Evolutionary conservation across 2,329 filamentous ascomycete species (phyloP).

Genomic region (Didymella keratinophila): DNA sequence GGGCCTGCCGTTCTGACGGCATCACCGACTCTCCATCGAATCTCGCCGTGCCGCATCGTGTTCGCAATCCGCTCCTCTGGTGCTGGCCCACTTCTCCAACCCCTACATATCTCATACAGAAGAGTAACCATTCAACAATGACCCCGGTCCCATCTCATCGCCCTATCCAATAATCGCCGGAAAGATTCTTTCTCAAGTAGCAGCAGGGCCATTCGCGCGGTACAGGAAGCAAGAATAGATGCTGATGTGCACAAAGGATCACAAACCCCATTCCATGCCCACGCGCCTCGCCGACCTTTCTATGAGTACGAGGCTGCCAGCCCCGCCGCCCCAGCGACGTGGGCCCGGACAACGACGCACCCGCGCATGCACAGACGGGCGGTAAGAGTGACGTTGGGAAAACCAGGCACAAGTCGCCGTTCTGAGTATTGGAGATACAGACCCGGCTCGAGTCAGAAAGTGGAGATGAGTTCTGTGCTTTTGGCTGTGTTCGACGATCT

Average conservation of each 20-base stretch:
- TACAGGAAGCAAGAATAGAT: constrained; percentile 14
- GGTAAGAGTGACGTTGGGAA: constrained; percentile 8
- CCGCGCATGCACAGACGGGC: constrained; percentile 10
- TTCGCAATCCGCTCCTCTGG: not conserved
- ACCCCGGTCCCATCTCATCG: constrained; percentile 10
- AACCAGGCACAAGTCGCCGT: constrained; percentile 7
- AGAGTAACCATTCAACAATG: constrained; percentile 10
- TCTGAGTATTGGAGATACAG: constrained; percentile 14
- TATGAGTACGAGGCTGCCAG: constrained; percentile 8
- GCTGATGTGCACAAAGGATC: constrained; percentile 14
- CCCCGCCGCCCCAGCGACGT: constrained; percentile 11
- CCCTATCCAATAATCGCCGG: constrained; percentile 9
- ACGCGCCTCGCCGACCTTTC: constrained; percentile 16
- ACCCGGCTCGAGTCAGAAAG: constrained; percentile 17
- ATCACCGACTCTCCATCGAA: not conserved
- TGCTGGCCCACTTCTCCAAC: not conserved
- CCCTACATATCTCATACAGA: constrained; percentile 1
- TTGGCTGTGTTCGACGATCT: not conserved
- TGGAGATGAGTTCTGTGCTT: constrained; percentile 20
- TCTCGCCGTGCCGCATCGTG: not conserved
- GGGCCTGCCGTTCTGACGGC: constrained; percentile 4
- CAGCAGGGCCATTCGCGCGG: not conserved
- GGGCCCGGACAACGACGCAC: constrained; percentile 6
- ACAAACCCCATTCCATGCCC: constrained; percentile 6
- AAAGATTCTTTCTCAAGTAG: constrained; percentile 2